Base-by-base conservation (phyloP, 2,329 filamentous ascomycete genomes). In the Ophiocordyceps sinensis region DNA sequence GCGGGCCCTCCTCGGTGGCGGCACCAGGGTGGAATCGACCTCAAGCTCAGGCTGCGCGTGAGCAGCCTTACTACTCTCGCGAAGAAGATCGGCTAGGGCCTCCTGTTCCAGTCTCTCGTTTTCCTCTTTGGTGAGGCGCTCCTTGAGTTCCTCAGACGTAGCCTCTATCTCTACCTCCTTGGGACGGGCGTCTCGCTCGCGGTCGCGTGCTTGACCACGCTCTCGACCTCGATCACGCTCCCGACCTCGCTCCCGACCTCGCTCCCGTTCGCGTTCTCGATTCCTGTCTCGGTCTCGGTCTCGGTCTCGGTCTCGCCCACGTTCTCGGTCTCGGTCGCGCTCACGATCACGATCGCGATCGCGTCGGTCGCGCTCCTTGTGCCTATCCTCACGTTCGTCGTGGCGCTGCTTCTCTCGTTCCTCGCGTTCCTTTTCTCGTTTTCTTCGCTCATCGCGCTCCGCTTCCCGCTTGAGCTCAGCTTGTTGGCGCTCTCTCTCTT, bases 121-220 rank as follows among this genome's bases (percentile, higher is more conserved):
- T 32, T 78, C 73, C 47, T 77, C 73, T 44, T 75, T 70, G 7
- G 71, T 71, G 11, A 77, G 63, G 38, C 71, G 64, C 51, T 75
- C 69, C 53, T 72, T 71, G 34, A 65, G 53, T 35, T 70, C 62
- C 42, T 67, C 66, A 0, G 68, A 55, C 31, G 62, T 59, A 30
- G 58, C 57, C 19, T 60, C 58, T 14, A 60, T 63, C 21, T 60
- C 58, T 14, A 60, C 63, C 21, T 60, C 61, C 47, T 57, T 59
- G 30, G 53, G 44, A 40, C 55, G 57, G 35, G 53, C 53, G 37
- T 59, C 56, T 13, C 56, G 55, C 36, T 51, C 53, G 35, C 54
- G 54, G 32, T 59, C 58, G 17, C 54, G 46, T 7, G 57, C 56
- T 5, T 49, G 47, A 12, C 55, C 55, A 6, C 56, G 52, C 34